Base-by-base conservation (phyloP, 768 basidiomycete species). In the Mycena kentingensis region DNA sequence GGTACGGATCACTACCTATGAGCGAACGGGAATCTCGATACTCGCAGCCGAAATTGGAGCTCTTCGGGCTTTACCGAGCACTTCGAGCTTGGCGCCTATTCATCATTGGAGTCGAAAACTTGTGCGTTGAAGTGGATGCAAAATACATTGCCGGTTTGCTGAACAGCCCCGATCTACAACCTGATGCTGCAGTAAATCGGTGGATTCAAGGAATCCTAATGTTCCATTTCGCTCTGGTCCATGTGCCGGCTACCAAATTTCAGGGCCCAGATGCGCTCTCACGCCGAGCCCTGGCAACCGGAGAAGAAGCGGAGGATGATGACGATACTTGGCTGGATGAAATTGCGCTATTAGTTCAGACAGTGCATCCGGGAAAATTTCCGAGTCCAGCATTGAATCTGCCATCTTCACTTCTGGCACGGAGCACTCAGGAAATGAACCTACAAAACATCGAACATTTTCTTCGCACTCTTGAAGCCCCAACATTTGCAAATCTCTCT, bases 91-190 rank as follows among this genome's bases (percentile, higher is more conserved):
- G 49, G 49, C 7, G 49, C 6, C 15, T 51, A 10, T 32, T 42
- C 27, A 42, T 72, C 3, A 46, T 67, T 18, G 68, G 65, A 7
- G 48, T 65, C 1, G 51, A 59, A 24, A 69, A 65, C 6, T 54
- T 77, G 0, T 38, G 57, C 15, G 63, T 77, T 0, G 72, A 76
- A 60, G 69, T 71, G 0, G 71, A 77, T 57, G 74, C 73, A 0
- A 58, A 70, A 38, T 71, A 70, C 51, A 74, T 78, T 10, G 69
- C 70, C 47, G 72, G 70, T n/a, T 75, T 76, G 70, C 47, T 77
- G 3, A 72, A 75, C 38, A 52, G 70, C 8, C 73, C 74, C n/a
- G n/a, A n/a, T n/a, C n/a, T n/a, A n/a, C n/a, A n/a, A n/a, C n/a
- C n/a, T n/a, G n/a, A n/a, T n/a, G 2, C 70, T 74, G 32, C 73